Base-by-base conservation (phyloP, 441 rosid species). In the Jatropha multifida region DNA sequence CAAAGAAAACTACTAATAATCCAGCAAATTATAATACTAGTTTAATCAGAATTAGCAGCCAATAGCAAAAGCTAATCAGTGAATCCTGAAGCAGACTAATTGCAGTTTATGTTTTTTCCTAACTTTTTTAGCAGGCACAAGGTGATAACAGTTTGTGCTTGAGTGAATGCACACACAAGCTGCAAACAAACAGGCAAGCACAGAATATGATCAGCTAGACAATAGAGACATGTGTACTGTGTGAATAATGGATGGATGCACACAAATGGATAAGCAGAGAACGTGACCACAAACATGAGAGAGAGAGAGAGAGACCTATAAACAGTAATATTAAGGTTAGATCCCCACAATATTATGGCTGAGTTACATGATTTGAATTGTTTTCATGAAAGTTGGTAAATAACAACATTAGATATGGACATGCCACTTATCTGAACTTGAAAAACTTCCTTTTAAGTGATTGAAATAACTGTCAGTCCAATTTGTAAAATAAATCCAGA, bases 1-100 rank as follows among this genome's bases (percentile, higher is more conserved):
- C n/a, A 55, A 77, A 76, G 26, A 40, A 68, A 41, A 15, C 40
- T 20, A 51, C 26, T n/a, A 65, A 5, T 48, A n/a, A 56, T 38
- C 23, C 20, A 61, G 46, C 41, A 15, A 7, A 37, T 20, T 41
- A 18, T 4, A n/a, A 11, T 18, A 20, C 20, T 23, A 17, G 41
- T 55, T 66, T 8, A 54, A 66, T 17, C 11, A 55, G 32, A 59
- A 56, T 11, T 23, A 27, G 18, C 18, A 55, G 32, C 69, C 37
- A 60, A 55, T 2, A 64, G 58, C 27, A 66, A 55, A 17, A 60
- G 2, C 40, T 66, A 17, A 40, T 38, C 23, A 59, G 42, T 61
- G 40, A 71, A 42, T 15, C 13, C n/a, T 61, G 74, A 42, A 59
- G 66, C 18, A 49, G 27, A 51, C 69, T 38, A 65, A 3, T 26